Percentiles rank a stretch among this genome's conserved stretches.
phyloP scores from a whole-genome alignment of 371 early-diverging fungal species.

The Mortierella sp. region DNA sequence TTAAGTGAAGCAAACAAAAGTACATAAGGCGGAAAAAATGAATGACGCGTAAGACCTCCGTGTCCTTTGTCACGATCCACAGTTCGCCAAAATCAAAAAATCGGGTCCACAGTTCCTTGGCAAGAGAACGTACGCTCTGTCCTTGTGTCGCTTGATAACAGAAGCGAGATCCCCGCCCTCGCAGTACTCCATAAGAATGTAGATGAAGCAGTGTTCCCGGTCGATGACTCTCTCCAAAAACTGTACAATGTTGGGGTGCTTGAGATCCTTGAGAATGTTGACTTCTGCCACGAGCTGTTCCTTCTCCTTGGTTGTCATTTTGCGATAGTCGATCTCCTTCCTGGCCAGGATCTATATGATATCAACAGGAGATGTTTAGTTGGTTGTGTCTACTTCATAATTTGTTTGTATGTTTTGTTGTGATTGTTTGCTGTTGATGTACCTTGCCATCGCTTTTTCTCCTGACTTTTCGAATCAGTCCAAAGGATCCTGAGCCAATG shows the following conservation, averaged over 20 bases:
- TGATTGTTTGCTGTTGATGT: background rate
- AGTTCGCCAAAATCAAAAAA: no score
- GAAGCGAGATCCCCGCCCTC: constrained; percentile 70
- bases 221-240: constrained; percentile 78
- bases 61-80: no score
- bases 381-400: background rate
- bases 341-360: constrained; percentile 68
- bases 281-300: constrained; percentile 79
- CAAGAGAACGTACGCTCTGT: constrained; percentile 59
- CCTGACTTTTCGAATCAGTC: constrained; percentile 76
- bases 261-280: constrained; percentile 78
- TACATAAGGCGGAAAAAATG: no score
- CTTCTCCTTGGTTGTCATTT: constrained; percentile 76
- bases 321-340: constrained; percentile 82
- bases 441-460: constrained; percentile 69
- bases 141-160: constrained; percentile 68
- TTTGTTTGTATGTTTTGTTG: background rate
- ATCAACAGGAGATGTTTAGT: no score
- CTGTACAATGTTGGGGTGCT: constrained; percentile 80
- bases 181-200: constrained; percentile 77
- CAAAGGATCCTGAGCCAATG: constrained; percentile 67
- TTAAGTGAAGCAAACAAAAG: background rate
- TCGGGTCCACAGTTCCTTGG: background rate
- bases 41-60: no score
- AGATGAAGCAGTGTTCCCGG: constrained; percentile 70